phyloP scores from a whole-genome alignment of 2,329 filamentous ascomycete genomes.

The Neopestalotiopsis sp. region DNA sequence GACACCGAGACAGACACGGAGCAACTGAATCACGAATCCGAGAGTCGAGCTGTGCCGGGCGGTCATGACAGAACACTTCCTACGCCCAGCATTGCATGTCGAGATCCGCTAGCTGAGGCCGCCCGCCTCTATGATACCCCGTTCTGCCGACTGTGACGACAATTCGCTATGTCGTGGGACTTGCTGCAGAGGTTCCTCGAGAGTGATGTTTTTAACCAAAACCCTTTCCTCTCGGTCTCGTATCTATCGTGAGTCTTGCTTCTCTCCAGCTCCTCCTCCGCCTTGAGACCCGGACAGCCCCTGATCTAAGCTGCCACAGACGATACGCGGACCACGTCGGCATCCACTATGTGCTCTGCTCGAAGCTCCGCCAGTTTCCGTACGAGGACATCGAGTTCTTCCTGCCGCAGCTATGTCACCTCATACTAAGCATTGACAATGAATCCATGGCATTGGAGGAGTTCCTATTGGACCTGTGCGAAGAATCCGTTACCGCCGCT shows the following conservation, averaged over 20 bases:
- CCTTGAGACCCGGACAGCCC: not conserved
- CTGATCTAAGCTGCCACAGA: conserved; percentile 47
- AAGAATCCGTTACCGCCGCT: conserved; percentile 85
- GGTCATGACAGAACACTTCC: conserved; percentile 33
- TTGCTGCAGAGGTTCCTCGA: conserved; percentile 89
- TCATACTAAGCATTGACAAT: conserved; percentile 86
- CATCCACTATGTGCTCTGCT: conserved; percentile 87
- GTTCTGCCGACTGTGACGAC: conserved; percentile 22
- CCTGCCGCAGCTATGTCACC: conserved; percentile 84
- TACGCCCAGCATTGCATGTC: conserved; percentile 30
- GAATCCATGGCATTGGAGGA: conserved; percentile 91
- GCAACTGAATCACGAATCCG: not conserved
- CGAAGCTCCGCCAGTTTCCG: conserved; percentile 85
- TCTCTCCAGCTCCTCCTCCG: conserved; percentile 20
- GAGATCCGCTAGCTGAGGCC: conserved; percentile 35
- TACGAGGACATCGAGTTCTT: conserved; percentile 95
- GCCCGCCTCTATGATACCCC: conserved; percentile 34
- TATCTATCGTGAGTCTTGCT: conserved; percentile 77
- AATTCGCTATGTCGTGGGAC: conserved; percentile 76
- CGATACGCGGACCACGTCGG: conserved; percentile 89
- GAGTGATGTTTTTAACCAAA: conserved; percentile 92
- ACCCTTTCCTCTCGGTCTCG: conserved; percentile 85
- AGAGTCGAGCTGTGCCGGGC: not conserved
- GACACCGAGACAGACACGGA: not conserved
- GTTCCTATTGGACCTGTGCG: conserved; percentile 83